These are phyloP conservation scores for Mortierella polycephala DNA, from an alignment of 371 early-diverging fungal genomes.

Conservation along the genomic window DNA sequence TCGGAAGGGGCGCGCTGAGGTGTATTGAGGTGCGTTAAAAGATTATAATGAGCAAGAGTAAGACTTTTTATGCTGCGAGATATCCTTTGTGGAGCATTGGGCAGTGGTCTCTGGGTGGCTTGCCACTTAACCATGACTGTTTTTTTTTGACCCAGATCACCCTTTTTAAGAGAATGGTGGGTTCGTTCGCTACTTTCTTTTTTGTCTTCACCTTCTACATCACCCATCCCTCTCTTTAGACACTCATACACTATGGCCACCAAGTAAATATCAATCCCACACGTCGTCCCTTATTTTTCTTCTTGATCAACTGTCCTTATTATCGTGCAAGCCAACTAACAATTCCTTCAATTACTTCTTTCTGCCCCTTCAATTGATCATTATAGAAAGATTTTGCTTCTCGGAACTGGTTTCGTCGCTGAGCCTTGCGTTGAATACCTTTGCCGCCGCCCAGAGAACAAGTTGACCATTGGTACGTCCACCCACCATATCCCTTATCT, in stretches of 20 bases:
- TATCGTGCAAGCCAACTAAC: background rate
- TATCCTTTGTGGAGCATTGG: background rate
- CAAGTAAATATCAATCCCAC: slow-evolving; percentile 28
- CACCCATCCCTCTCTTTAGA: background rate
- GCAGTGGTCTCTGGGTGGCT: background rate
- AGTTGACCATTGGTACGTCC: slow-evolving; percentile 79
- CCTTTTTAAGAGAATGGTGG: no score
- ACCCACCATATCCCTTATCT: no score
- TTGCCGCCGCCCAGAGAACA: slow-evolving; percentile 82
- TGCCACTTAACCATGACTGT: background rate
- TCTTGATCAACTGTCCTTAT: background rate
- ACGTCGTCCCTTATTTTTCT: no score
- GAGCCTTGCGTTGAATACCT: slow-evolving; percentile 96
- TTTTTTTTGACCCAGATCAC: background rate
- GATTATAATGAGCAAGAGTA: no score
- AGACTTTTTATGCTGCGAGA: slow-evolving; percentile 1
- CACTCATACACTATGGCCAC: slow-evolving; percentile 33
- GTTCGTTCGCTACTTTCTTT: background rate
- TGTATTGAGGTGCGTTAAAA: no score
- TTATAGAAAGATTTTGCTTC: slow-evolving; percentile 85
- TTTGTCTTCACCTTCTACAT: slow-evolving; percentile 7
- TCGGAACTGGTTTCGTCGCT: slow-evolving; percentile 98
- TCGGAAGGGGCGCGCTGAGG: no score
- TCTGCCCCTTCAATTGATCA: background rate
- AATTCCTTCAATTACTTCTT: no score